Evolutionary conservation across 371 early-diverging fungal species (phyloP).

Genomic region (Zychaea mexicana): DNA sequence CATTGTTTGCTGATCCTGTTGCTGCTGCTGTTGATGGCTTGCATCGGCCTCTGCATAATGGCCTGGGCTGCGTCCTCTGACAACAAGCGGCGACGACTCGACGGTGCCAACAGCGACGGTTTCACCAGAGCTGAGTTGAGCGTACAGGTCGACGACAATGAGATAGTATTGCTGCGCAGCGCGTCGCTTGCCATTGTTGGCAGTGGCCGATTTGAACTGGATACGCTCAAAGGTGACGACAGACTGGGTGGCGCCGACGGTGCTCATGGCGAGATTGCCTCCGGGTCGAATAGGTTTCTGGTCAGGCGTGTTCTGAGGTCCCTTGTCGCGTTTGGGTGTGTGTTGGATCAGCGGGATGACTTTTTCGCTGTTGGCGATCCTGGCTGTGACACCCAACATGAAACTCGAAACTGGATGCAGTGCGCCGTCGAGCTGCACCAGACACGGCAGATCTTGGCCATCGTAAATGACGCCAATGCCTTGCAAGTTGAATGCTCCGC

Average conservation of each 20-base stretch:
- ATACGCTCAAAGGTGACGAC: slow-evolving; percentile 84
- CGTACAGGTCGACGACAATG: slow-evolving; percentile 67
- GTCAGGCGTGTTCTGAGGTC: slow-evolving; percentile 75
- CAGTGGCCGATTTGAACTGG: slow-evolving; percentile 93
- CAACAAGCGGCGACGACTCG: slow-evolving; percentile 79
- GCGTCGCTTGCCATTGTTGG: slow-evolving; percentile 85
- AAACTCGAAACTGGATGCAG: slow-evolving; percentile 51
- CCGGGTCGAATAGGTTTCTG: slow-evolving; percentile 62
- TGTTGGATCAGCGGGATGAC: slow-evolving; percentile 84
- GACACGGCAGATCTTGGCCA: slow-evolving; percentile 56
- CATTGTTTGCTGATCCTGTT: background rate
- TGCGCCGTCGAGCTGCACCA: slow-evolving; percentile 42
- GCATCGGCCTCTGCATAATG: slow-evolving; percentile 71
- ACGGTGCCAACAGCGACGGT: slow-evolving; percentile 62
- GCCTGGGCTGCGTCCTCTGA: slow-evolving; percentile 90
- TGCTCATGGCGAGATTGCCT: slow-evolving; percentile 47
- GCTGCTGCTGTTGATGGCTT: background rate
- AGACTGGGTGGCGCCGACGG: slow-evolving; percentile 45
- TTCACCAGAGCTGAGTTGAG: slow-evolving; percentile 50
- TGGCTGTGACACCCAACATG: slow-evolving; percentile 66
- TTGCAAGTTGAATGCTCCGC: slow-evolving; percentile 64
- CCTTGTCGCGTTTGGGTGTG: slow-evolving; percentile 91
- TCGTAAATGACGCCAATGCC: slow-evolving; percentile 49
- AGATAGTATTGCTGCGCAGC: slow-evolving; percentile 90
- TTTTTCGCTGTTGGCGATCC: slow-evolving; percentile 59